A percentile compares a stretch with the other conserved stretches of the same genome.
Conservation (phyloP, 331 rosid genomes). For the Malus hybrid region DNA sequence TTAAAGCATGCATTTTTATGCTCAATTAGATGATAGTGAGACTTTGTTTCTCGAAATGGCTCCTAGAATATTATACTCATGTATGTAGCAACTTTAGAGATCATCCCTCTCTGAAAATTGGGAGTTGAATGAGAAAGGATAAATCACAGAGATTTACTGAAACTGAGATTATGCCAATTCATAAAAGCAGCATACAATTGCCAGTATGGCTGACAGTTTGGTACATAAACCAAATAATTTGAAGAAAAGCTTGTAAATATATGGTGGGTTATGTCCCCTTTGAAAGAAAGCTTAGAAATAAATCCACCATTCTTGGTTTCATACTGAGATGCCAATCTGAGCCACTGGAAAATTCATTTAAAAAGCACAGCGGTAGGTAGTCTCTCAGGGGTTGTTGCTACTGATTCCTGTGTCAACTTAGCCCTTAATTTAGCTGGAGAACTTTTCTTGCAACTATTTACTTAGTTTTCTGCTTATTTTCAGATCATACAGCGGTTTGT, state of each 20-base stretch:
- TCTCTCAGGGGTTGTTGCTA: not conserved
- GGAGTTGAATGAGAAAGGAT: not conserved
- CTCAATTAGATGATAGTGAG: not conserved
- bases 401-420: not conserved
- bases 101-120: not conserved
- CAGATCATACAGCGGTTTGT: conserved; percentile 94
- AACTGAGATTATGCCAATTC: not conserved
- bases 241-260: not conserved
- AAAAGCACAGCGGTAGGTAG: not conserved
- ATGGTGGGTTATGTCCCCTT: not conserved
- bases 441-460: not conserved
- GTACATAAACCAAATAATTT: not conserved
- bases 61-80: not conserved
- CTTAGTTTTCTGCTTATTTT: conserved; percentile 19
- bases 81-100: not conserved
- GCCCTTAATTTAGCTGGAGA: conserved; percentile 2
- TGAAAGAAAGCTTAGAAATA: not conserved
- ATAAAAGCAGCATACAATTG: not conserved
- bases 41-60: not conserved
- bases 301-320: not conserved
- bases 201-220: not conserved
- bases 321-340: conserved; percentile 1
- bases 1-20: not conserved
- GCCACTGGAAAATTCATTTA: not conserved
- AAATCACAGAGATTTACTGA: not conserved